Base-by-base conservation (phyloP, 352 stramenopile genomes). In the Phytophthora constricta region DNA sequence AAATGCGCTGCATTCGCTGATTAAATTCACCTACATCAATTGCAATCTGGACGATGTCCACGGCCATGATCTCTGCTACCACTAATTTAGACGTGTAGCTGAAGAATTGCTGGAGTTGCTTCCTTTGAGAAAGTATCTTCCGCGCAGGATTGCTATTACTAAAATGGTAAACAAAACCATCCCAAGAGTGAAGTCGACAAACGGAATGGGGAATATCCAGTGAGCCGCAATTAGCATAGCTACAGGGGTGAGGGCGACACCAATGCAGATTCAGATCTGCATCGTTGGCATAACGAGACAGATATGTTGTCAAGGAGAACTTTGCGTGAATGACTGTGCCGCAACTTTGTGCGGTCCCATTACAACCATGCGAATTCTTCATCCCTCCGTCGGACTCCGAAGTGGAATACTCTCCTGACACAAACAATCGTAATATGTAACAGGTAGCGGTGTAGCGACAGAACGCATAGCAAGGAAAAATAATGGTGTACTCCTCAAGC, bases 391-490 rank as follows among this genome's bases (percentile, higher is more conserved):
- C 17, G 74, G 74, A 10, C 69, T 45, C 56, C 75, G 53, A 0
- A 82, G 62, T 16, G 70, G 71, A 0, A 82, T 52, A 1, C 62
- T 20, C 33, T 79, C 71, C 17, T 75, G 63, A 45, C 37, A 45
- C 37, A 45, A 45, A 61, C 26, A 13, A 82, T 68, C 9, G 60
- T 53, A 17, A 76, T n/a, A n/a, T n/a, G n/a, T 49, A 1, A 34
- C 39, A 16, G 74, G 60, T 4, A 76, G 14, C 5, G 74, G 72
- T 13, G 50, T 68, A 25, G 48, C 17, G 2, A 73, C 4, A 52
- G 75, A 7, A 77, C 67, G 9, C 72, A 47, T 8, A 72, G 51
- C 42, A 16, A 52, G 67, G 1, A 46, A n/a, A 2, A 68, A 22
- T 9, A 52, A 70, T 16, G 13, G 54, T 66, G 42, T 78, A 82